phyloP scores from a whole-genome alignment of 2,329 filamentous ascomycete genomes.

The Plectosphaerella sp. region DNA sequence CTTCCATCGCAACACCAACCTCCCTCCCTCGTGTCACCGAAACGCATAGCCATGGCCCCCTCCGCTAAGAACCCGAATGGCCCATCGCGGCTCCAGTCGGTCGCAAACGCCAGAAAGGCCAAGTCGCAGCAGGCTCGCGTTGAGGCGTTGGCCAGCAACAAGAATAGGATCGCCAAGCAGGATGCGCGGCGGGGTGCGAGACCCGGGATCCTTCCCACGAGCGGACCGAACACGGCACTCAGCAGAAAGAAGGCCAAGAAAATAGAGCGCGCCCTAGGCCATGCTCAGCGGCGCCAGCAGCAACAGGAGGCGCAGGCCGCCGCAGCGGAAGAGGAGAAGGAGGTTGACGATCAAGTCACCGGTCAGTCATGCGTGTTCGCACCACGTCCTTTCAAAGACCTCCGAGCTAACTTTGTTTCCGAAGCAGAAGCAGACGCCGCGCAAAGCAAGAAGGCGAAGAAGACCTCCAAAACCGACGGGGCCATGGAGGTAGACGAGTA shows the following conservation, averaged over 20 bases:
- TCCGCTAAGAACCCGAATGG: constrained; percentile 57
- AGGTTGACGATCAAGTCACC: neutral
- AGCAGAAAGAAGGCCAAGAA: constrained; percentile 54
- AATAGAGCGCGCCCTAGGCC: constrained; percentile 47
- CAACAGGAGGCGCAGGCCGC: constrained; percentile 20
- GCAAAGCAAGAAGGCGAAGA: too few relatives aligned
- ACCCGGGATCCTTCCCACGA: constrained; percentile 48
- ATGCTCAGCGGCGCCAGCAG: constrained; percentile 49
- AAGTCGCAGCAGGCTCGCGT: constrained; percentile 39
- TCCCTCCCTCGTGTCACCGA: too few relatives aligned
- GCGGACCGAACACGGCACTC: constrained; percentile 45
- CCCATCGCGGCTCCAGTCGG: constrained; percentile 48
- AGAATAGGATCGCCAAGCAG: constrained; percentile 33
- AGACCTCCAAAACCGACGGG: too few relatives aligned
- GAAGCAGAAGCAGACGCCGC: too few relatives aligned
- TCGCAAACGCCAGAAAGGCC: constrained; percentile 38
- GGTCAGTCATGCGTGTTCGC: too few relatives aligned
- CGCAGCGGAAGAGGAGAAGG: neutral
- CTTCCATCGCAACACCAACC: neutral
- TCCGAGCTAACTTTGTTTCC: too few relatives aligned
- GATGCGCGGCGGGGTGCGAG: constrained; percentile 46
- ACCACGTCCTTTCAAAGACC: too few relatives aligned
- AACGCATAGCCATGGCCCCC: constrained; percentile 33
- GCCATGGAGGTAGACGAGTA: too few relatives aligned
- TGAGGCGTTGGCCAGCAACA: constrained; percentile 16